Conservation (phyloP, 345 rosid species). For the Salix arbutifolia region DNA sequence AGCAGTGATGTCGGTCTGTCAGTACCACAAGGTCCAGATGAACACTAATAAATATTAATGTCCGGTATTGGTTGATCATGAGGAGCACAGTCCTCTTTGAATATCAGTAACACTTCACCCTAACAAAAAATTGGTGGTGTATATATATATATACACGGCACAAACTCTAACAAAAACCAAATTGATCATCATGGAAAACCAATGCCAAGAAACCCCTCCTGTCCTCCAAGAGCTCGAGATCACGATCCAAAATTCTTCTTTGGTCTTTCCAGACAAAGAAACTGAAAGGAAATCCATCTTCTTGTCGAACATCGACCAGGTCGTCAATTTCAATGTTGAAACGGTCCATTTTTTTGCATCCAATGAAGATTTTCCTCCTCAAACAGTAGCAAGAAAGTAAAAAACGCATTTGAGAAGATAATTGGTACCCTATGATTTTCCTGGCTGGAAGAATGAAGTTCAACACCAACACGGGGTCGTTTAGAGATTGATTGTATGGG, state of each 20-base stretch:
- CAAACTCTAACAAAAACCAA: neutral
- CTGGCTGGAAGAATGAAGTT: slow-evolving; percentile 58
- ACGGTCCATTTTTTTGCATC: slow-evolving; percentile 68
- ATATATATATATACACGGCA: neutral
- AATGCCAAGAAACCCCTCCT: slow-evolving; percentile 23
- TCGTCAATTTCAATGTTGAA: slow-evolving; percentile 64
- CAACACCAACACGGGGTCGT: slow-evolving; percentile 41
- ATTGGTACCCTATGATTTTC: slow-evolving; percentile 52
- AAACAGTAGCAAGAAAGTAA: slow-evolving; percentile 41
- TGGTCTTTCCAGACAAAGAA: slow-evolving; percentile 44
- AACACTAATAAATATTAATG: too few species aligned
- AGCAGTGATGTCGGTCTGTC: neutral
- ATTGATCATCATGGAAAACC: slow-evolving; percentile 27
- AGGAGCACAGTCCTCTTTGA: too few species aligned
- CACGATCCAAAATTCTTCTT: slow-evolving; percentile 34
- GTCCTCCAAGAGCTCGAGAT: slow-evolving; percentile 55
- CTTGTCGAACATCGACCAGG: slow-evolving; percentile 75
- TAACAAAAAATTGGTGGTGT: too few species aligned
- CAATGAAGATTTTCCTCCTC: slow-evolving; percentile 47
- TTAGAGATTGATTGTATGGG: slow-evolving; percentile 57
- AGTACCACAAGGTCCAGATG: neutral
- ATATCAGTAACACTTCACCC: too few species aligned
- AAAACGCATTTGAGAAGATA: slow-evolving; percentile 30
- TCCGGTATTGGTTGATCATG: neutral
- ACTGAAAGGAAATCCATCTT: slow-evolving; percentile 44